These are phyloP conservation scores for Lactarius akahatsu DNA, from an alignment of 768 basidiomycete genomes.

Conservation along the genomic window DNA sequence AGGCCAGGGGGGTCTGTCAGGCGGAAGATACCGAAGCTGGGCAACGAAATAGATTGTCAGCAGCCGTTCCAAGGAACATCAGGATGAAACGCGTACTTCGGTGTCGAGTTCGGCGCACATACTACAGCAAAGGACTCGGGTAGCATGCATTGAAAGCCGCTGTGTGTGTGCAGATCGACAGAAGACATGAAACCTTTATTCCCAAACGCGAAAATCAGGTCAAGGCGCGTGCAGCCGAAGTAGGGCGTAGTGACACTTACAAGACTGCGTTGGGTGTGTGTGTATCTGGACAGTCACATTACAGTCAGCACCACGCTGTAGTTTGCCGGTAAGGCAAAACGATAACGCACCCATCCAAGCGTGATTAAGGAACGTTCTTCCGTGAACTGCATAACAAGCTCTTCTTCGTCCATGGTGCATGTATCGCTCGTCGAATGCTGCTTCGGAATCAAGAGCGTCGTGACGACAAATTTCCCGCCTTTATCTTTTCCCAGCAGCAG, in stretches of 20 bases:
- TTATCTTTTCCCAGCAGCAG: slow-evolving; percentile 69
- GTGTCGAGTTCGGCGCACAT: slow-evolving; percentile 77
- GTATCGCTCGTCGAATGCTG: slow-evolving; percentile 88
- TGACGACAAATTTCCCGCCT: slow-evolving; percentile 66
- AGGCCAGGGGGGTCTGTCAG: slow-evolving; percentile 86
- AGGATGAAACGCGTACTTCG: slow-evolving; percentile 51
- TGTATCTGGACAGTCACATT: slow-evolving; percentile 62
- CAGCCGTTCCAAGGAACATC: neutral
- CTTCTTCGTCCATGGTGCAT: slow-evolving; percentile 91
- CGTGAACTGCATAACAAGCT: slow-evolving; percentile 81
- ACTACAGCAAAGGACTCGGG: slow-evolving; percentile 93
- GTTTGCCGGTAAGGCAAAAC: neutral
- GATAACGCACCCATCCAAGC: slow-evolving; percentile 78
- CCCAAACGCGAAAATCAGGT: slow-evolving; percentile 15
- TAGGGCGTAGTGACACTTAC: slow-evolving; percentile 42
- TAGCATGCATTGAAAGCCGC: slow-evolving; percentile 85
- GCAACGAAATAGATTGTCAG: neutral
- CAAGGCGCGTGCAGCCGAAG: neutral
- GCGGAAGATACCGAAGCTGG: slow-evolving; percentile 84
- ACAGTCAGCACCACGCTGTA: slow-evolving; percentile 10
- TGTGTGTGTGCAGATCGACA: slow-evolving; percentile 89
- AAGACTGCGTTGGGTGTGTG: slow-evolving; percentile 88
- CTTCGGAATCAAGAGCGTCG: slow-evolving; percentile 82
- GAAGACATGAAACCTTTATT: slow-evolving; percentile 86
- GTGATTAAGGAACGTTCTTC: slow-evolving; percentile 80